Conservation (phyloP, 2,329 filamentous ascomycete genomes). For the Amauroascus niger region DNA sequence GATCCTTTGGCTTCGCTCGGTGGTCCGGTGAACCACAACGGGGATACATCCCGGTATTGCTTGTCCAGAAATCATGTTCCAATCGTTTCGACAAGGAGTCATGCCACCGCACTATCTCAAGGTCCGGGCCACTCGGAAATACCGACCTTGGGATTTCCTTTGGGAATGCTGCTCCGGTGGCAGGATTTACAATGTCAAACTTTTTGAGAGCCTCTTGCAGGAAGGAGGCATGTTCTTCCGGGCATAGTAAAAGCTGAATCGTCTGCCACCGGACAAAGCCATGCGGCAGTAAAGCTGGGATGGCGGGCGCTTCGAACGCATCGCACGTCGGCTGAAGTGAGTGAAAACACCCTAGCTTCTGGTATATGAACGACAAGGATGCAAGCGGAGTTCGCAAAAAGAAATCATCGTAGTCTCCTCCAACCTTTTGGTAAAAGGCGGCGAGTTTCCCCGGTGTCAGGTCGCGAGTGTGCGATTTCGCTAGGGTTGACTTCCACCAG, state of each 20-base stretch:
- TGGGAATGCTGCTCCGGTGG: constrained; percentile 49
- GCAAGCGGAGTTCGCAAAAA: constrained; percentile 66
- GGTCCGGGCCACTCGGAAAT: constrained; percentile 63
- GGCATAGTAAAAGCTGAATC: constrained; percentile 76
- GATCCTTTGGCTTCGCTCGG: constrained; percentile 6
- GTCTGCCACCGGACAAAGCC: constrained; percentile 94
- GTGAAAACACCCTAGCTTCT: constrained; percentile 82
- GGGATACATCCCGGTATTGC: constrained; percentile 25
- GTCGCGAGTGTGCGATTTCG: constrained; percentile 23
- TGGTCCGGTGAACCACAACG: constrained; percentile 28
- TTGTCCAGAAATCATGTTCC: constrained; percentile 49
- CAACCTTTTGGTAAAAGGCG: constrained; percentile 65
- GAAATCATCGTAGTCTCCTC: constrained; percentile 66
- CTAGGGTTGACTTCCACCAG: constrained; percentile 19
- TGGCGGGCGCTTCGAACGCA: constrained; percentile 62
- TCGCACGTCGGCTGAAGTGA: constrained; percentile 62
- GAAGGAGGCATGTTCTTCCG: constrained; percentile 77
- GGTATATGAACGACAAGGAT: constrained; percentile 84
- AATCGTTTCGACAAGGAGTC: constrained; percentile 62
- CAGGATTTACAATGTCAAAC: constrained; percentile 66
- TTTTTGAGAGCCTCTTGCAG: constrained; percentile 68
- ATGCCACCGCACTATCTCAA: constrained; percentile 80
- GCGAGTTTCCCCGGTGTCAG: constrained; percentile 59
- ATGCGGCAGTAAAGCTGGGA: constrained; percentile 71
- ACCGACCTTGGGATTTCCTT: constrained; percentile 57